Base-by-base conservation (phyloP, 179 eudicot genomes). In the Nepenthes alata region DNA sequence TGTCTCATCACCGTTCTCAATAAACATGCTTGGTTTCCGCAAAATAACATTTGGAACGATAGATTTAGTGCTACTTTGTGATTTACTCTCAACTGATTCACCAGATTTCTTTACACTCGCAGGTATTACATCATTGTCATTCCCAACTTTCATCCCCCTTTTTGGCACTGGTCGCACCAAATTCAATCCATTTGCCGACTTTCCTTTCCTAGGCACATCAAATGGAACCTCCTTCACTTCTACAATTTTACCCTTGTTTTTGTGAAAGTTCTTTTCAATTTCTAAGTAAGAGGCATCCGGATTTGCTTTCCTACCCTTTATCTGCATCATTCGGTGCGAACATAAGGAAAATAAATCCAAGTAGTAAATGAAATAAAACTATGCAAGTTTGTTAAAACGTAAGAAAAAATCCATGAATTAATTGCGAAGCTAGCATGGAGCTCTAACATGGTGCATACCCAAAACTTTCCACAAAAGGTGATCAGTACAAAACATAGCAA, bases 201-300 rank as follows among this genome's bases (percentile, higher is more conserved):
- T 77, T 70, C 68, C 64, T 59, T 62, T 71, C 68, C 61, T 75
- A 38, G 84, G 78, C 41, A 67, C 84, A 60, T 85, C 88, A 78
- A 93, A 87, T 35, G 96, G 88, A 64, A 85, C 71, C 80, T 93
- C 96, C 72, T 79, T 83, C 63, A 86, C 74, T 41, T 81, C 87
- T 50, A 66, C 66, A 44, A 77, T 5, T 74, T 81, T 86, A 62
- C 96, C 91, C 72, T 86, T 82, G 76, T 82, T 86, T 59, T 75
- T 80, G 63, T 82, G 10, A 55, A 83, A 80, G 41, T 61, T 49
- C 72, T 89, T 87, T 83, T 85, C 89, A 56, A 87, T 79, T 58
- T 89, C 98, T 45, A 93, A 60, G 62, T 77, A 79, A 60, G 94
- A 80, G 47, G 83, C 70, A 59, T 87, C 86, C 2, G 95, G 97